A percentile compares a stretch with the other conserved stretches of the same genome.
These are phyloP conservation scores for Calonectria crousiana DNA, from an alignment of 2,329 filamentous ascomycete genomes.

Conservation along the genomic window DNA sequence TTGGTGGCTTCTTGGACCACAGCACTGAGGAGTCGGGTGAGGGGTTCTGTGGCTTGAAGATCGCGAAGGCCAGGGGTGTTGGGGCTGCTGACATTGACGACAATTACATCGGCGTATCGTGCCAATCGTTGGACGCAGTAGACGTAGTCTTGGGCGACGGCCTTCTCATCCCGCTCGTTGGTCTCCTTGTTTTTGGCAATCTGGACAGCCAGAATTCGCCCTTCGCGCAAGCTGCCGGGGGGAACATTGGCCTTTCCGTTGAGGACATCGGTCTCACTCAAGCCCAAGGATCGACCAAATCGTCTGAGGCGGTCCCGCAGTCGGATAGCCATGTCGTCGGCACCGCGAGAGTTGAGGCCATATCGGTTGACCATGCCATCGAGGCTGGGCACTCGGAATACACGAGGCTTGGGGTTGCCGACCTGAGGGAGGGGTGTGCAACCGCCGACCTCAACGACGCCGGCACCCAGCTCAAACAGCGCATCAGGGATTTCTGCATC, in stretches of 20 bases:
- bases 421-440: conserved; percentile 88
- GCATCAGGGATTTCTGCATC: conserved; percentile 88
- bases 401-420: conserved; percentile 88
- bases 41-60: conserved; percentile 85
- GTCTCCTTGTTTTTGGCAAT: conserved; percentile 98
- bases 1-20: conserved; percentile 83
- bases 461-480: conserved; percentile 86
- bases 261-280: conserved; percentile 80
- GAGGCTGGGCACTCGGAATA: conserved; percentile 87
- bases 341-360: conserved; percentile 92
- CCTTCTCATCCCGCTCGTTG: conserved; percentile 84
- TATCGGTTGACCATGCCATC: conserved; percentile 96
- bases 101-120: conserved; percentile 92
- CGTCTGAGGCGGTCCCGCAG: conserved; percentile 82
- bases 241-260: conserved; percentile 83
- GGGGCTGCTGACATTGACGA: conserved; percentile 97
- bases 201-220: conserved; percentile 88
- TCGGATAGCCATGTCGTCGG: conserved; percentile 85
- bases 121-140: conserved; percentile 87
- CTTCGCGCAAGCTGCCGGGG: conserved; percentile 81
- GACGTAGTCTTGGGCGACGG: conserved; percentile 86
- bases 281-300: conserved; percentile 78
- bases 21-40: conserved; percentile 83
- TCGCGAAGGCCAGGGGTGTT: conserved; percentile 94
- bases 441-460: conserved; percentile 92